Evolutionary conservation across 2,329 filamentous ascomycete genomes (phyloP).

Genomic region (Venturiaceae sp.): DNA sequence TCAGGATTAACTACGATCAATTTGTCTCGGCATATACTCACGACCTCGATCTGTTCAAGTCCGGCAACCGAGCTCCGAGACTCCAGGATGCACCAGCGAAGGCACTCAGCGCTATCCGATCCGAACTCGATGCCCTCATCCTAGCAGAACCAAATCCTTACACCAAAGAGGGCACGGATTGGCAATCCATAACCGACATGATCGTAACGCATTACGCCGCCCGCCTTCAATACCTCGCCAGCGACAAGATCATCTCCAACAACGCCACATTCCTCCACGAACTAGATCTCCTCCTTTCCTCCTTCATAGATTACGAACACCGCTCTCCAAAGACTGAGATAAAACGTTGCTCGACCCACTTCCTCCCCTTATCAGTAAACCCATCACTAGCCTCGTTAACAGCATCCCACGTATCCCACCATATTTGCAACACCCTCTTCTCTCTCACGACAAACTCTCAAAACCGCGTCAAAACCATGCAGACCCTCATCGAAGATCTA

Average conservation of each 20-base stretch:
- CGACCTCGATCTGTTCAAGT: conserved; percentile 29
- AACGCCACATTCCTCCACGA: conserved; percentile 10
- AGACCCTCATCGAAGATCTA: conserved; percentile 38
- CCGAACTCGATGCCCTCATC: conserved; percentile 36
- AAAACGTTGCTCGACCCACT: conserved; percentile 38
- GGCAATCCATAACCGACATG: conserved; percentile 60
- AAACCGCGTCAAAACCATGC: conserved; percentile 19
- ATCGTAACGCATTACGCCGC: conserved; percentile 52
- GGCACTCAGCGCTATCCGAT: conserved; percentile 27
- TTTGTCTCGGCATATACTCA: conserved; percentile 40
- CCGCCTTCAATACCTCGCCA: conserved; percentile 34
- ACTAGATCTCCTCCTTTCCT: conserved; percentile 19
- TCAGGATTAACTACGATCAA: conserved; percentile 35
- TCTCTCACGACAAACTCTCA: conserved; percentile 6
- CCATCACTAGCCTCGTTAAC: conserved; percentile 19
- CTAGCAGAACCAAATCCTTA: conserved; percentile 16
- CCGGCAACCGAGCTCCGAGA: not conserved
- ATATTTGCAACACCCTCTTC: conserved; percentile 25
- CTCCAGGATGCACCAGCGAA: conserved; percentile 15
- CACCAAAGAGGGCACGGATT: conserved; percentile 35
- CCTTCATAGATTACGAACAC: conserved; percentile 28
- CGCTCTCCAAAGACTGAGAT: conserved; percentile 29
- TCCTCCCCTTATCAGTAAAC: conserved; percentile 14
- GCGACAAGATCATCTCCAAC: conserved; percentile 14
- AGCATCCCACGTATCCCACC: conserved; percentile 18